These are phyloP conservation scores for Sporobolomyces phaffii DNA, from an alignment of 768 basidiomycete genomes.

Conservation along the genomic window DNA sequence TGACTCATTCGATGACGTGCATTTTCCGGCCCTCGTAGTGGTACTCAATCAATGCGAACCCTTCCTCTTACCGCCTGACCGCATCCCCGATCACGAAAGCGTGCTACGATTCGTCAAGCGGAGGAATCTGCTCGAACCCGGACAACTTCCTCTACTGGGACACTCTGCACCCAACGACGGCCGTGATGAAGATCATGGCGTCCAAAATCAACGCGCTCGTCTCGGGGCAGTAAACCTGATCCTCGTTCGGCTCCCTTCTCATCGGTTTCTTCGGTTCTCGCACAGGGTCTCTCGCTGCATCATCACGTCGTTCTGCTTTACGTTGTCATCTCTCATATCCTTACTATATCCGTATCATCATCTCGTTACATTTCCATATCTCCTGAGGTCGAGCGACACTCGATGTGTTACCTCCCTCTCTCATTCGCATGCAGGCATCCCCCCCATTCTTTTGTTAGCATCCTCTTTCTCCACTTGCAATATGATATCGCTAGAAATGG, in stretches of 20 bases:
- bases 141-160: slow-evolving; percentile 30
- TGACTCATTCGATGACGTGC: no score
- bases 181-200: slow-evolving; percentile 21
- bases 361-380: no score
- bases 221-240: neutral
- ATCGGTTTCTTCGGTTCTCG: neutral
- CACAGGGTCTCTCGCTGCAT: no score
- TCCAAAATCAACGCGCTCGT: slow-evolving; percentile 28
- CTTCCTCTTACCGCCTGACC: slow-evolving; percentile 9
- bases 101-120: slow-evolving; percentile 19
- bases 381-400: no score
- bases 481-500: no score
- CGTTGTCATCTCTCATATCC: no score
- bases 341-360: no score
- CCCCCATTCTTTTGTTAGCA: no score
- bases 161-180: slow-evolving; percentile 34
- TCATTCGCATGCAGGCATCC: no score
- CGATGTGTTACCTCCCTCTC: no score
- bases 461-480: no score
- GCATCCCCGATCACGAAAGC: slow-evolving; percentile 2
- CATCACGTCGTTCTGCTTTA: no score
- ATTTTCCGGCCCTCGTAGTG: neutral
- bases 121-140: slow-evolving; percentile 25
- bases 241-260: neutral
- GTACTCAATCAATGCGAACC: slow-evolving; percentile 9